Percentiles rank a stretch among this genome's conserved stretches.
These are phyloP conservation scores for Corchorus olitorius DNA, from an alignment of 345 rosid genomes.

Conservation along the genomic window DNA sequence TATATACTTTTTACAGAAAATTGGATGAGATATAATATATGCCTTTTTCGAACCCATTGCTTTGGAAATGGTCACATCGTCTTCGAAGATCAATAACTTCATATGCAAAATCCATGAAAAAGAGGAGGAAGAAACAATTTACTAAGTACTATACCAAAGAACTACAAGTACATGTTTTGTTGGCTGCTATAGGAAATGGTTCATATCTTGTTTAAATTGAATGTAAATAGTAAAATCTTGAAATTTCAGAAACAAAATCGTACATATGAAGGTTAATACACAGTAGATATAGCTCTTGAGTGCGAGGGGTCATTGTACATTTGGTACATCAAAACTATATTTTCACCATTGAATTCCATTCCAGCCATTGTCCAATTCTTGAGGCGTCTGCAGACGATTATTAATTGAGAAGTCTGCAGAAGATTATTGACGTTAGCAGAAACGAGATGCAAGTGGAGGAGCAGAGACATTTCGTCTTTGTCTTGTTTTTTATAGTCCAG, in stretches of 20 bases:
- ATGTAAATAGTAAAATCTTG: background rate
- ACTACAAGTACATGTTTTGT: background rate
- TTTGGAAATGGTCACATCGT: too few species aligned
- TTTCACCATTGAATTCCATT: background rate
- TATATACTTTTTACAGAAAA: too few species aligned
- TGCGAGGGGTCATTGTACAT: background rate
- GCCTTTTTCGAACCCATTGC: too few species aligned
- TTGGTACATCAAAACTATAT: background rate
- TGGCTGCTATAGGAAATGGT: background rate
- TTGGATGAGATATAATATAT: too few species aligned
- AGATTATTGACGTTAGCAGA: too few species aligned
- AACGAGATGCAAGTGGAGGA: background rate
- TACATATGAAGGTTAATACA: background rate
- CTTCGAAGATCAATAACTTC: too few species aligned
- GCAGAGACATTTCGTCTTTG: background rate
- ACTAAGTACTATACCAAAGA: background rate
- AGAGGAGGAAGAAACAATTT: background rate
- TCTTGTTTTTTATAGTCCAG: constrained; percentile 45
- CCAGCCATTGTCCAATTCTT: background rate
- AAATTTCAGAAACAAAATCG: background rate
- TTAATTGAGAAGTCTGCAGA: too few species aligned
- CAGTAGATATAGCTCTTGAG: background rate
- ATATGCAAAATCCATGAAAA: background rate
- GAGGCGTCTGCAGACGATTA: background rate
- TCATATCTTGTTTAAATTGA: background rate